These are phyloP conservation scores for Exophiala sideris DNA, from an alignment of 2,329 filamentous ascomycete genomes.

Conservation along the genomic window DNA sequence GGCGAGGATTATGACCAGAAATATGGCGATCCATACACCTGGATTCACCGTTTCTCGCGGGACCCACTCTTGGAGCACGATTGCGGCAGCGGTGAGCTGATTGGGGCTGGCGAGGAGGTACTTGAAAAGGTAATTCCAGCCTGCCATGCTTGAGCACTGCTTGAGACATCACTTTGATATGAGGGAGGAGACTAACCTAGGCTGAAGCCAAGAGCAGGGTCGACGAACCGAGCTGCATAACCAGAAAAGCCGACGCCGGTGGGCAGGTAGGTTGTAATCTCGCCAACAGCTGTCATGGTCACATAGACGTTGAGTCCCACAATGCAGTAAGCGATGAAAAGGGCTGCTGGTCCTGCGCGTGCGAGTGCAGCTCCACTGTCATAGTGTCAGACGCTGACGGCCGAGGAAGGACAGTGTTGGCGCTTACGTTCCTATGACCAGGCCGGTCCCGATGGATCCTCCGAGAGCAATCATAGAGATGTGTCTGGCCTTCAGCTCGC, in stretches of 20 bases:
- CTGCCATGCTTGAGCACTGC: constrained; percentile 1
- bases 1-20: constrained; percentile 33
- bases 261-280: constrained; percentile 84
- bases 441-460: not conserved
- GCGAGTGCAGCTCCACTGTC: constrained; percentile 52
- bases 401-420: not conserved
- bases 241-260: constrained; percentile 87
- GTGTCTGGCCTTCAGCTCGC: not conserved
- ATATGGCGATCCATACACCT: constrained; percentile 37
- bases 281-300: constrained; percentile 84
- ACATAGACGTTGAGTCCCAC: constrained; percentile 86
- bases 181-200: not conserved
- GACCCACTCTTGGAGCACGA: constrained; percentile 45
- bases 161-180: not conserved
- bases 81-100: constrained; percentile 46
- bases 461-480: not conserved
- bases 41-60: constrained; percentile 30
- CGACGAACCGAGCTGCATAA: constrained; percentile 88
- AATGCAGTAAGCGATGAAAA: constrained; percentile 73
- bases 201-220: constrained; percentile 59
- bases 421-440: not conserved
- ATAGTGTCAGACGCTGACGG: not conserved
- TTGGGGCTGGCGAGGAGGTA: constrained; percentile 46
- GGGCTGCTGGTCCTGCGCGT: constrained; percentile 70
- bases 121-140: constrained; percentile 43